A percentile compares a stretch with the other conserved stretches of the same genome.
phyloP scores from a whole-genome alignment of 2,329 filamentous ascomycete genomes.

The Hypoxylon rubiginosum region DNA sequence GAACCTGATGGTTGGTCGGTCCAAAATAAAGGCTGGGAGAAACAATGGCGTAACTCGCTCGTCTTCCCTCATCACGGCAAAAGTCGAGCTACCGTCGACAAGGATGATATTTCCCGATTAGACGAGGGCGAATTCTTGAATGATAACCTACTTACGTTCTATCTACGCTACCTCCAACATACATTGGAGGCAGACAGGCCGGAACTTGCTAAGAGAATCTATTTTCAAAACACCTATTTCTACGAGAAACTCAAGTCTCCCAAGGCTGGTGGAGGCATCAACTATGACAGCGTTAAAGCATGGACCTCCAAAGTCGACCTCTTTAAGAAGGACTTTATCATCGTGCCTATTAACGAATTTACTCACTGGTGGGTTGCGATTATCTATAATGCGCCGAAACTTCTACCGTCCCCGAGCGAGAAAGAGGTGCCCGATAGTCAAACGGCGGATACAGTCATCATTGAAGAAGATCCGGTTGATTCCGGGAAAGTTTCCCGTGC shows the following conservation, averaged over 20 bases:
- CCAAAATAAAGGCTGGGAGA: conserved; percentile 64
- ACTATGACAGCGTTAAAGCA: conserved; percentile 85
- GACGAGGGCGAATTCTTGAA: conserved; percentile 91
- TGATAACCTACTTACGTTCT: conserved; percentile 92
- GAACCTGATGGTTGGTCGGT: conserved; percentile 62
- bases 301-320: conserved; percentile 92
- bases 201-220: conserved; percentile 73
- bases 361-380: conserved; percentile 95
- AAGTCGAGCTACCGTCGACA: conserved; percentile 75
- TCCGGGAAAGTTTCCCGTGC: conserved; percentile 7
- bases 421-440: conserved; percentile 3
- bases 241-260: conserved; percentile 80
- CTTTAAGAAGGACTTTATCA: conserved; percentile 86
- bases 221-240: conserved; percentile 95
- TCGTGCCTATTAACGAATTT: conserved; percentile 91
- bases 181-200: conserved; percentile 67
- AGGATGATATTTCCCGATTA: conserved; percentile 79
- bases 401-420: conserved; percentile 58
- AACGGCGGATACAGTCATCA: conserved; percentile 25
- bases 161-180: conserved; percentile 79
- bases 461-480: conserved; percentile 29
- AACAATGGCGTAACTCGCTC: conserved; percentile 69
- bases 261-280: conserved; percentile 70
- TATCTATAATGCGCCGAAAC: conserved; percentile 85
- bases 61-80: conserved; percentile 71